Conservation (phyloP, 306 rosid species). For the Geum urbanum region DNA sequence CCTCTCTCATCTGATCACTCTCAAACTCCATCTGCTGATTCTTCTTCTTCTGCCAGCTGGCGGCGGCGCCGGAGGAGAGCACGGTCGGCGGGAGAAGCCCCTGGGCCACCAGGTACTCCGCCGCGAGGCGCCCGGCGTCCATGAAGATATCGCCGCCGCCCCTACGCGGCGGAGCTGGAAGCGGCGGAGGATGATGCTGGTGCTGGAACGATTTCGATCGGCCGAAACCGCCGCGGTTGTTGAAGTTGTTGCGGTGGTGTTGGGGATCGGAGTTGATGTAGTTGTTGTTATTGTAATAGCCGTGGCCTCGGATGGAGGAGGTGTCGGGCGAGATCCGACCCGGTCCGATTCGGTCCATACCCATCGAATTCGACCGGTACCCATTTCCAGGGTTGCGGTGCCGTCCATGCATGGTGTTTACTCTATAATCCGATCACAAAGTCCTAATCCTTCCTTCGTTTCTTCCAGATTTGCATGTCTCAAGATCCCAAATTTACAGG, state of each 20-base stretch:
- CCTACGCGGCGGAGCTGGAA: slow-evolving; percentile 30
- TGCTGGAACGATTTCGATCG: slow-evolving; percentile 40
- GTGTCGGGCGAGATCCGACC: slow-evolving; percentile 44
- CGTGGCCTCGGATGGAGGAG: slow-evolving; percentile 36
- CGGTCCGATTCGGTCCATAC: slow-evolving; percentile 35
- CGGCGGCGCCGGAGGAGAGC: slow-evolving; percentile 23
- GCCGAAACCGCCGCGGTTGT: slow-evolving; percentile 37
- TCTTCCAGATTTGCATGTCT: not conserved
- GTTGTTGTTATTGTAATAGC: slow-evolving; percentile 19
- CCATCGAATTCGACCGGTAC: slow-evolving; percentile 45
- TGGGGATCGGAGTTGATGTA: slow-evolving; percentile 27
- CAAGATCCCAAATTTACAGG: slow-evolving; percentile 5
- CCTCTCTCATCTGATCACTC: slow-evolving; percentile 39
- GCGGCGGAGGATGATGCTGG: slow-evolving; percentile 8
- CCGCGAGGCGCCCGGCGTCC: slow-evolving; percentile 93
- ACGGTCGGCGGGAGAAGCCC: slow-evolving; percentile 65
- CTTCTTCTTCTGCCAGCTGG: slow-evolving; percentile 54
- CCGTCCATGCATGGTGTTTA: slow-evolving; percentile 31
- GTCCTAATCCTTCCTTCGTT: not conserved
- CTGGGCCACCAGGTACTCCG: slow-evolving; percentile 82
- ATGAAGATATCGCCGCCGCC: slow-evolving; percentile 47
- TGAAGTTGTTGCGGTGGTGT: slow-evolving; percentile 20
- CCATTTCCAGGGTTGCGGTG: slow-evolving; percentile 59
- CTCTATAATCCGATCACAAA: not conserved
- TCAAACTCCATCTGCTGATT: slow-evolving; percentile 28